phyloP scores from a whole-genome alignment of 441 rosid species.

The Corymbia citriodora region DNA sequence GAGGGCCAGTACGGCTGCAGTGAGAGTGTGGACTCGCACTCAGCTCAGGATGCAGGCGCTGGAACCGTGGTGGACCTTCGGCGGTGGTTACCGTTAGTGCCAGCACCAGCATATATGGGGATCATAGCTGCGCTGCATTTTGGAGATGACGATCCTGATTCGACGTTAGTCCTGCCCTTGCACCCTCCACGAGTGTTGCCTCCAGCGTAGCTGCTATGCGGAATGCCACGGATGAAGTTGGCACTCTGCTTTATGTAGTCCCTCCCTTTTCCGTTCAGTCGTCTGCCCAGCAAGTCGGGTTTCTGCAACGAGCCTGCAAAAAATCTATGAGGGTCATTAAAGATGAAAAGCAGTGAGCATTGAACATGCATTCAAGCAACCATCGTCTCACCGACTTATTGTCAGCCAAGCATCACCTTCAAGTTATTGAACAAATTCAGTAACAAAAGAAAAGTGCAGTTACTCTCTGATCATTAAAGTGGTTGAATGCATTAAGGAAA shows the following conservation, averaged over 20 bases:
- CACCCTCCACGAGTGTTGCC: background rate
- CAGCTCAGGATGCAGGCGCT: background rate
- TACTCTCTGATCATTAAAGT: background rate
- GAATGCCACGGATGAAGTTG: background rate
- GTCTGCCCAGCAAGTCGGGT: background rate
- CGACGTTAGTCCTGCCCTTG: background rate
- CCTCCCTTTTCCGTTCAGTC: background rate
- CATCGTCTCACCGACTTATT: background rate
- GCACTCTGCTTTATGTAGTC: background rate
- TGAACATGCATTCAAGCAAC: background rate
- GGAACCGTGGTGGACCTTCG: background rate
- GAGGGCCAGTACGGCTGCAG: background rate
- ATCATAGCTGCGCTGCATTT: background rate
- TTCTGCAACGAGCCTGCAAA: background rate
- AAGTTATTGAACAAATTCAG: background rate
- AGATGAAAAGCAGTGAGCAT: background rate
- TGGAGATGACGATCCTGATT: background rate
- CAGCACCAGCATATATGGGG: background rate
- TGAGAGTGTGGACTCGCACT: background rate
- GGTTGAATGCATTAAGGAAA: background rate
- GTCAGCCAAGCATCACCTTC: background rate
- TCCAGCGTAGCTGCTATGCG: background rate
- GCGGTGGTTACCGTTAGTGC: background rate
- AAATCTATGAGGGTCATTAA: background rate
- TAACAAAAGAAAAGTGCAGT: background rate